Conservation (phyloP, 257 asterid genomes). For the Asclepias syriaca region DNA sequence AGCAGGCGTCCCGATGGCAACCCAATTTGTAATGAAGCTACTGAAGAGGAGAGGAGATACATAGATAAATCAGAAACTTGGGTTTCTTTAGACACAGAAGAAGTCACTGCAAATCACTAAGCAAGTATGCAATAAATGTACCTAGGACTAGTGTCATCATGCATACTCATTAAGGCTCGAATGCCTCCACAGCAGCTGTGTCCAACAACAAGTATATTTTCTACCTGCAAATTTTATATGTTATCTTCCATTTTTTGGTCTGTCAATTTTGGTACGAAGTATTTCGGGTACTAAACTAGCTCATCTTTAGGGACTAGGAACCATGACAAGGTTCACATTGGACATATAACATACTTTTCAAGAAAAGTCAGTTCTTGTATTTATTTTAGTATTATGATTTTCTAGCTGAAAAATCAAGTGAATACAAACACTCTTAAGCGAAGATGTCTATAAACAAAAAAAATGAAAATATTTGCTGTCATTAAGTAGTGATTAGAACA, state of each 20-base stretch:
- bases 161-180: constrained; percentile 86
- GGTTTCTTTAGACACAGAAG: not conserved
- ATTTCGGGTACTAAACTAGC: not conserved
- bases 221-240: constrained; percentile 49
- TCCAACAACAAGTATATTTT: constrained; percentile 74
- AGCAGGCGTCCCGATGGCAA: constrained; percentile 59
- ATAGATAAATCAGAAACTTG: constrained; percentile 18
- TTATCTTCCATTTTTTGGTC: not conserved
- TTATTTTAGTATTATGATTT: not conserved
- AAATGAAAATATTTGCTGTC: not conserved
- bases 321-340: not conserved
- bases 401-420: not conserved
- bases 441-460: not conserved
- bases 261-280: not conserved
- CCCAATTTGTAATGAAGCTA: constrained; percentile 88
- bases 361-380: not conserved
- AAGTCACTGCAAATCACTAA: not conserved
- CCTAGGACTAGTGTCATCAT: constrained; percentile 63
- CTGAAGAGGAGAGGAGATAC: constrained; percentile 34
- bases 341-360: not conserved
- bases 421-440: not conserved
- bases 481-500: not conserved
- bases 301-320: not conserved
- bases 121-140: constrained; percentile 7
- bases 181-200: constrained; percentile 99